Conservation (phyloP, 176 grass and related monocot species). For the Luzula sylvatica region DNA sequence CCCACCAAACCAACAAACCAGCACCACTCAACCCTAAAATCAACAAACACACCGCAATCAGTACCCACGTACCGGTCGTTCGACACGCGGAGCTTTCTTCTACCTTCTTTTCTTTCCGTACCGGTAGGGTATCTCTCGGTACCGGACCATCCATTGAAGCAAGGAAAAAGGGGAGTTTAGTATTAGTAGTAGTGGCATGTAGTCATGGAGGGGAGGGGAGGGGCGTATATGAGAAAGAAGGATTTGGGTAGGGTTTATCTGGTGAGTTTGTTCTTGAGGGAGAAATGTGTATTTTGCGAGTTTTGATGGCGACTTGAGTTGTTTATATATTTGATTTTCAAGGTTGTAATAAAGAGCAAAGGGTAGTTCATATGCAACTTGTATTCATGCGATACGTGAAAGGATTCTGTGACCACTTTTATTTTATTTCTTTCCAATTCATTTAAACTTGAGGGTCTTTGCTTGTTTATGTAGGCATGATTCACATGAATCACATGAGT, state of each 20-base stretch:
- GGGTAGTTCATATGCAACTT: background rate
- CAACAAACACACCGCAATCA: slow-evolving; percentile 23
- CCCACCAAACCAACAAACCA: slow-evolving; percentile 69
- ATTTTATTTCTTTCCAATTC: no score
- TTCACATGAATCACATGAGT: no score
- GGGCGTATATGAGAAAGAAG: slow-evolving; percentile 19
- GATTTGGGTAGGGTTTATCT: slow-evolving; percentile 51
- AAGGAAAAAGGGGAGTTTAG: background rate
- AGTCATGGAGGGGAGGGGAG: slow-evolving; percentile 5
- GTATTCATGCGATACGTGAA: slow-evolving; percentile 4
- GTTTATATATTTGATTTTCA: background rate
- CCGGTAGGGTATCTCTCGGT: background rate
- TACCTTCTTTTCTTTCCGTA: background rate
- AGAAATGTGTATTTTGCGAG: slow-evolving; percentile 2
- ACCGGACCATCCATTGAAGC: slow-evolving; percentile 22
- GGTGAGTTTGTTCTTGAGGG: slow-evolving; percentile 25
- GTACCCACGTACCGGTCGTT: background rate
- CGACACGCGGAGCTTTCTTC: background rate
- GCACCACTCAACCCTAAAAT: slow-evolving; percentile 31
- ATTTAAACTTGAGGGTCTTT: no score
- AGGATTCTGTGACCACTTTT: background rate
- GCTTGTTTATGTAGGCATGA: no score
- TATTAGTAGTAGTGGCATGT: slow-evolving; percentile 16
- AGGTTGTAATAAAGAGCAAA: slow-evolving; percentile 5
- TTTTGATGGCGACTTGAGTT: slow-evolving; percentile 6